These are phyloP conservation scores for Diplodia corticola DNA, from an alignment of 2,329 filamentous ascomycete genomes.

Conservation along the genomic window DNA sequence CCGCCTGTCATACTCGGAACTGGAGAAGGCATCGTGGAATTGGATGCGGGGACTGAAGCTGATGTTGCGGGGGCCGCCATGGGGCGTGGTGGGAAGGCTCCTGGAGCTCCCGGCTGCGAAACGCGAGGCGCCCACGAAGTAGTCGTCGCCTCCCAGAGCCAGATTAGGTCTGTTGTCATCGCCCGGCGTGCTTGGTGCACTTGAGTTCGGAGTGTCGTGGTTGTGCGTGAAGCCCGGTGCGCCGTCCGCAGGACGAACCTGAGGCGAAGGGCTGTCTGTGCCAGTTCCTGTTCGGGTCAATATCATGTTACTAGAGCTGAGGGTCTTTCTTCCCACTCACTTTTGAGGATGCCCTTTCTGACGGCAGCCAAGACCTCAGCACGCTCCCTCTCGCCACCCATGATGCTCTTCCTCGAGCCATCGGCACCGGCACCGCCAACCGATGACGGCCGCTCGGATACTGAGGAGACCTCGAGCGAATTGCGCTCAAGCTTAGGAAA, in stretches of 20 bases:
- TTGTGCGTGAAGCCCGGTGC: constrained; percentile 50
- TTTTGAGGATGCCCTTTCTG: constrained; percentile 93
- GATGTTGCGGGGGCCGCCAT: constrained; percentile 62
- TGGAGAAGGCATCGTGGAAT: constrained; percentile 96
- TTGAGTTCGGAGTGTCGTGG: constrained; percentile 79
- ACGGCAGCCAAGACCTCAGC: constrained; percentile 90
- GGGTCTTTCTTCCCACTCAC: constrained; percentile 51
- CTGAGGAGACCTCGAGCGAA: constrained; percentile 65
- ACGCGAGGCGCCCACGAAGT: constrained; percentile 77
- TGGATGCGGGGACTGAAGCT: constrained; percentile 88
- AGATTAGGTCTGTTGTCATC: constrained; percentile 69
- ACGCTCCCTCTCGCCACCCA: constrained; percentile 85
- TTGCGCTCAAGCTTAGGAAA: constrained; percentile 84
- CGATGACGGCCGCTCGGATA: constrained; percentile 48
- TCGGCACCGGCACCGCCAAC: constrained; percentile 51
- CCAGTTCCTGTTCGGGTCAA: constrained; percentile 51
- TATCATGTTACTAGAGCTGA: not conserved
- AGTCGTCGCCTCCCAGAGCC: constrained; percentile 79
- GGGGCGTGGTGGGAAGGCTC: constrained; percentile 77
- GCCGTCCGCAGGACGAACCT: constrained; percentile 61
- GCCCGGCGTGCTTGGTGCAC: constrained; percentile 81
- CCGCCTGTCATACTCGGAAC: constrained; percentile 90
- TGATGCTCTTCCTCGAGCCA: constrained; percentile 78
- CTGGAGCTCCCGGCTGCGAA: constrained; percentile 70
- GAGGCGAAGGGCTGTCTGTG: constrained; percentile 68